phyloP scores from a whole-genome alignment of 148 eudicot genomes.

The Rhododendron kiyosumense region DNA sequence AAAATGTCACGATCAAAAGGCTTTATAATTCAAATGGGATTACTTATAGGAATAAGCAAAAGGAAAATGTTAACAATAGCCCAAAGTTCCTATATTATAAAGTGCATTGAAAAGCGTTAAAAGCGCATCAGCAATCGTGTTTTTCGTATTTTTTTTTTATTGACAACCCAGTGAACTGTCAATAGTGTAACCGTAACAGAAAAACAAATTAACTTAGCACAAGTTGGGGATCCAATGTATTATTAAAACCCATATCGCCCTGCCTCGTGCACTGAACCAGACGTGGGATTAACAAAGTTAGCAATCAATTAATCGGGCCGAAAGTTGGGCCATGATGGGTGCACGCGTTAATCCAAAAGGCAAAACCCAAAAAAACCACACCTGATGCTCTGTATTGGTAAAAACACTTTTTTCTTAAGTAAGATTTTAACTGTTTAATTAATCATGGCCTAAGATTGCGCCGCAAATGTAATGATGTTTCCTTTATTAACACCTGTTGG shows the following conservation, averaged over 20 bases:
- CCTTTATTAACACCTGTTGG: not conserved
- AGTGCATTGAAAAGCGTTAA: no score
- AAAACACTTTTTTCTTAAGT: not conserved
- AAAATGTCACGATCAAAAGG: not conserved
- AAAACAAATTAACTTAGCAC: no score
- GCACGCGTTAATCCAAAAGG: not conserved
- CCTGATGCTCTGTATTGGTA: not conserved
- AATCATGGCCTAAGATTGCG: not conserved
- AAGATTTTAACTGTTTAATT: not conserved
- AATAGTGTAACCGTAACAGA: no score
- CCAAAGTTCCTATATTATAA: no score
- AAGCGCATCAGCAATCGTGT: no score
- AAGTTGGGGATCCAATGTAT: not conserved
- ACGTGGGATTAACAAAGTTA: not conserved
- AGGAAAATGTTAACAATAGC: no score
- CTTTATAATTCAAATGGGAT: not conserved
- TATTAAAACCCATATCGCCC: not conserved
- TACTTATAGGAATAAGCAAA: not conserved
- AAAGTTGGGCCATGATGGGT: not conserved
- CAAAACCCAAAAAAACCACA: not conserved
- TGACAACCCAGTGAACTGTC: no score
- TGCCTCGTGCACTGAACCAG: not conserved
- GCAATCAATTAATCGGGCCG: not conserved
- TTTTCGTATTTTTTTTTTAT: no score
- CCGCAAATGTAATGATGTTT: conserved; percentile 5